phyloP scores from a whole-genome alignment of 805 yeast species.

The Maudiozyma bulderi region DNA sequence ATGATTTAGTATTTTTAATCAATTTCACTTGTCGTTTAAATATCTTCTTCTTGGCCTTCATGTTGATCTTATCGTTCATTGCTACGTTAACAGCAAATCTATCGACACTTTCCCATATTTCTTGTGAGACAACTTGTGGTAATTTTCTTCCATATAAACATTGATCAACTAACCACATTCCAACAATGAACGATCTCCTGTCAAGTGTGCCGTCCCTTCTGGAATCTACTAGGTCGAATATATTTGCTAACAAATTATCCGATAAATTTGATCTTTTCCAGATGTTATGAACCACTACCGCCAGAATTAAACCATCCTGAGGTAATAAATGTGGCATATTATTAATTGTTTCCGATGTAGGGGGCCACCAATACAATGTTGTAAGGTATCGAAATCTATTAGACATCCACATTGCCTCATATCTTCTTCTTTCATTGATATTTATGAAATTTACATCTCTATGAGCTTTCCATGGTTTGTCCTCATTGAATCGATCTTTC shows the following conservation, averaged over 20 bases:
- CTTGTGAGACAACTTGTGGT: constrained; percentile 57
- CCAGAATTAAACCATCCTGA: constrained; percentile 29
- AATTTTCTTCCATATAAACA: constrained; percentile 87
- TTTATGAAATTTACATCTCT: constrained; percentile 42
- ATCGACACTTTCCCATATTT: constrained; percentile 75
- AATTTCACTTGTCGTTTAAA: constrained; percentile 1
- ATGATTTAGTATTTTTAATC: constrained; percentile 1
- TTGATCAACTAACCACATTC: constrained; percentile 97
- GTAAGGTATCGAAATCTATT: constrained; percentile 61
- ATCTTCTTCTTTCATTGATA: constrained; percentile 69
- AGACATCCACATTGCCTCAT: constrained; percentile 91
- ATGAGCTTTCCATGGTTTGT: constrained; percentile 92
- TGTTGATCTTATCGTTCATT: not conserved
- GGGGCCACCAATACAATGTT: constrained; percentile 26
- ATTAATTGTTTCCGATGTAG: not conserved
- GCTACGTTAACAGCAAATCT: constrained; percentile 11
- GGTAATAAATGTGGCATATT: constrained; percentile 7
- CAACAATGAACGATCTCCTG: constrained; percentile 80
- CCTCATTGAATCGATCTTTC: constrained; percentile 51
- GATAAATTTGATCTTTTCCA: constrained; percentile 77
- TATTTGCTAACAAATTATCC: constrained; percentile 45
- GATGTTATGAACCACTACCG: constrained; percentile 56
- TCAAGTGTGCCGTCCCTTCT: constrained; percentile 65
- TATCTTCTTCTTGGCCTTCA: constrained; percentile 1
- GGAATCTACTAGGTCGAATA: constrained; percentile 65